Base-by-base conservation (phyloP, 352 stramenopile genomes). In the Globisporangium solare region DNA sequence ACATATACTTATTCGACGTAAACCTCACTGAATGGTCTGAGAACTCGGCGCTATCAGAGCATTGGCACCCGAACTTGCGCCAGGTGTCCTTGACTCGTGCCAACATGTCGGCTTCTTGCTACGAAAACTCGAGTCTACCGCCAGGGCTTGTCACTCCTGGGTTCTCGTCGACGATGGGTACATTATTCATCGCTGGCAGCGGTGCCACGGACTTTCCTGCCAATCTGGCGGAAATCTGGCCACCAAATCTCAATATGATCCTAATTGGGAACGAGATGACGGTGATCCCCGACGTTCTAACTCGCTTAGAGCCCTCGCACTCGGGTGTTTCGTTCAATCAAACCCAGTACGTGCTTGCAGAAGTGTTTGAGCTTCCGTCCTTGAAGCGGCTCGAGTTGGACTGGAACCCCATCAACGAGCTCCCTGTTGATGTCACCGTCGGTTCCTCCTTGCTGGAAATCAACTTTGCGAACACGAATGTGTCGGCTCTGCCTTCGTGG, bases 201-300 rank as follows among this genome's bases (percentile, higher is more conserved):
- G 8, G 51, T 0, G 14, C 55, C 21, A 27, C 21, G 17, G 51
- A 58, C n/a, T 45, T 70, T 17, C 63, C 60, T 1, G 18, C 21
- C 1, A 48, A 71, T n/a, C 53, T 71, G 13, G 40, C 61, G 15
- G 47, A 64, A 40, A 54, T 43, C 5, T 71, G 64, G 60, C 39
- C 41, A 3, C 27, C 3, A 18, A 24, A 49, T 17, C 7, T 53
- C 5, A 45, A 8, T 13, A 8, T 62, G 1, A 14, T 52, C 6
- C 18, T 61, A 22, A 13, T 53, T 5, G 12, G 12, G 13, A 31
- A 13, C 20, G 35, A 6, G 11, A 42, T 62, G 18, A 45, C 31
- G 6, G n/a, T 0, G 10, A 13, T 63, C 3, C 49, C 56, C 1
- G 41, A 58, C 13, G 49, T 45, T n/a, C 24, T 63, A 7, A 11